Conservation (phyloP, 352 stramenopile species). For the Globisporangium mamillatum region DNA sequence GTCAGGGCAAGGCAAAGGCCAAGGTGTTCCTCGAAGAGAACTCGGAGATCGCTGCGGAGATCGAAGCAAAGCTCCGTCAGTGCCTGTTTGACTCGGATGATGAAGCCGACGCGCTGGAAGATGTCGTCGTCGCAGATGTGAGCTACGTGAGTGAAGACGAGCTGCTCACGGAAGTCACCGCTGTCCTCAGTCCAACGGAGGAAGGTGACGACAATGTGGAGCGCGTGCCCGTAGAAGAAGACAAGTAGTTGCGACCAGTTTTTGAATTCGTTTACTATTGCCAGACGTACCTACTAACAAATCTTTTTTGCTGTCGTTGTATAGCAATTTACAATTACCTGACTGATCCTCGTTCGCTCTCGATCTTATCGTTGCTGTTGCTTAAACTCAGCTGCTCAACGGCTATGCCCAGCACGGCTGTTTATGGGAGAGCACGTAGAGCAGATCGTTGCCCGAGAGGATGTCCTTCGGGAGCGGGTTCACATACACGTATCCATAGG, state of each 20-base stretch:
- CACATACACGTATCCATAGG: conserved; percentile 83
- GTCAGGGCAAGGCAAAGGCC: conserved; percentile 79
- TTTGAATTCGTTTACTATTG: not conserved
- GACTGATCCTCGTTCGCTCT: not conserved
- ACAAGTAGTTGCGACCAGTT: conserved; percentile 3
- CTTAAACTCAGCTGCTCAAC: not conserved
- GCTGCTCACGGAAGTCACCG: not conserved
- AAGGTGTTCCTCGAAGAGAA: conserved; percentile 81
- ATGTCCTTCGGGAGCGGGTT: conserved; percentile 76
- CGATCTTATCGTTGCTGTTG: not conserved
- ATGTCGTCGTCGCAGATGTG: conserved; percentile 9
- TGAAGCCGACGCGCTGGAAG: conserved; percentile 16
- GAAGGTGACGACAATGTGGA: not conserved
- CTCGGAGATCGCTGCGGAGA: conserved; percentile 59
- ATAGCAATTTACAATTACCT: not conserved
- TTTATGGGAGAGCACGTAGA: conserved; percentile 83
- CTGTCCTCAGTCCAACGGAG: not conserved
- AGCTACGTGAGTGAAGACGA: conserved; percentile 10
- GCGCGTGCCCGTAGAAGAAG: conserved; percentile 9
- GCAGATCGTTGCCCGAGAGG: conserved; percentile 74
- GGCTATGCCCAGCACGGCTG: conserved; percentile 61
- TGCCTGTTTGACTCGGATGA: conserved; percentile 47
- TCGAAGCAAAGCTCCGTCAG: conserved; percentile 68
- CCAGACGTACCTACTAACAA: not conserved
- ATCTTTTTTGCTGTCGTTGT: not conserved